These are phyloP conservation scores for Begonia fuchsioides DNA, from an alignment of 306 rosid genomes.

Conservation along the genomic window DNA sequence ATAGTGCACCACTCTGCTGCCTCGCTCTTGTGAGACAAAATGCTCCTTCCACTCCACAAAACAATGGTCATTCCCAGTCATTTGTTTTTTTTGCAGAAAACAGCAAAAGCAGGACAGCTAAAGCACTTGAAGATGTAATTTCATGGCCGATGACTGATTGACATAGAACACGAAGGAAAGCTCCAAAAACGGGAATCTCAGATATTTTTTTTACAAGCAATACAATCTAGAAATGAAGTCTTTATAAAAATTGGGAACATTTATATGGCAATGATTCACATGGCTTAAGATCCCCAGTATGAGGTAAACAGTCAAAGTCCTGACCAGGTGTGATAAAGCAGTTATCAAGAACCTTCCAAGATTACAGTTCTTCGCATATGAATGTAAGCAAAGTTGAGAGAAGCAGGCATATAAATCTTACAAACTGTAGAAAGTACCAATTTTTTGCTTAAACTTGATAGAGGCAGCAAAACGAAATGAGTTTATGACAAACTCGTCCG, in stretches of 20 bases:
- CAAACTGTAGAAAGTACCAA: constrained; percentile 15
- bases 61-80: constrained; percentile 34
- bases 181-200: too few species aligned
- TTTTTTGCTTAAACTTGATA: constrained; percentile 12
- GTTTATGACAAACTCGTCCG: constrained; percentile 9
- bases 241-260: too few species aligned
- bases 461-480: constrained; percentile 4
- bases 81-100: constrained; percentile 22
- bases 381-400: constrained; percentile 12
- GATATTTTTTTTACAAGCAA: too few species aligned
- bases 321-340: not conserved
- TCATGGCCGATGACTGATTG: constrained; percentile 4
- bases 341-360: not conserved
- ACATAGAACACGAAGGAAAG: constrained; percentile 10
- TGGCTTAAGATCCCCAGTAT: too few species aligned
- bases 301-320: too few species aligned
- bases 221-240: too few species aligned
- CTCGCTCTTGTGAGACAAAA: constrained; percentile 86
- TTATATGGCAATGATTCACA: too few species aligned
- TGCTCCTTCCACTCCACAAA: constrained; percentile 97
- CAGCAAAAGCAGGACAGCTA: constrained; percentile 8
- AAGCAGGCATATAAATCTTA: constrained; percentile 10
- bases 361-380: constrained; percentile 3
- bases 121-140: constrained; percentile 23
- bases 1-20: constrained; percentile 90